Base-by-base conservation (phyloP, 768 basidiomycete genomes). In the Hypholoma sublateritium region DNA sequence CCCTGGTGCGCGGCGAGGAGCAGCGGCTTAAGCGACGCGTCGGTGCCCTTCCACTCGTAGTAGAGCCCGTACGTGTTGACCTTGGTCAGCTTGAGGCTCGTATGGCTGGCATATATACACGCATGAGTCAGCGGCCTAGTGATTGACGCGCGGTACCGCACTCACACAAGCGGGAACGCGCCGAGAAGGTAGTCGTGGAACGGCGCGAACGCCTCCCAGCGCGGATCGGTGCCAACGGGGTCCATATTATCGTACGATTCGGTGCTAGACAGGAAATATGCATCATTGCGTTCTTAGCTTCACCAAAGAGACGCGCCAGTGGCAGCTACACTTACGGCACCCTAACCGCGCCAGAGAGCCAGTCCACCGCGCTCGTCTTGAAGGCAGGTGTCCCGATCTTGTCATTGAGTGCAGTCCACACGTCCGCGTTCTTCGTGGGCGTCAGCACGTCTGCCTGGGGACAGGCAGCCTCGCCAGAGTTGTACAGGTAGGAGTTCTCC, bases 51-150 rank as follows among this genome's bases (percentile, higher is more conserved):
- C 89, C 90, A 92, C 48, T 84, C 80, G 65, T 83, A 89, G 7
- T 90, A 69, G n/a, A 92, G 76, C 0, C 83, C 91, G 62, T 88
- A 89, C 0, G 83, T 88, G 68, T 92, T 91, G 63, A 94, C 83
- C 62, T 84, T 86, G 8, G 84, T 85, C 57, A 89, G 76, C 28
- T 77, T 65, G 43, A 92, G 75, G 8, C 69, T 78, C n/a, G 74
- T 47, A 67, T 89, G 85, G 11, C 87, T 90, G 35, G 16, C 43
- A 32, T 24, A 47, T 45, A 42, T 16, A 53, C 48, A 34, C 41
- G 1, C 42, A 41, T 32, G 19, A 42, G 34, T 19, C 12, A 3
- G 16, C 25, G 16, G 16, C n/a, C 16, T 25, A 32, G 17, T 22
- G 14, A 32, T 9, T 2, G 14, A 12, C 22, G 39, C 16, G 49